phyloP scores from a whole-genome alignment of 2,329 filamentous ascomycete genomes.

The Beauveria varroae region DNA sequence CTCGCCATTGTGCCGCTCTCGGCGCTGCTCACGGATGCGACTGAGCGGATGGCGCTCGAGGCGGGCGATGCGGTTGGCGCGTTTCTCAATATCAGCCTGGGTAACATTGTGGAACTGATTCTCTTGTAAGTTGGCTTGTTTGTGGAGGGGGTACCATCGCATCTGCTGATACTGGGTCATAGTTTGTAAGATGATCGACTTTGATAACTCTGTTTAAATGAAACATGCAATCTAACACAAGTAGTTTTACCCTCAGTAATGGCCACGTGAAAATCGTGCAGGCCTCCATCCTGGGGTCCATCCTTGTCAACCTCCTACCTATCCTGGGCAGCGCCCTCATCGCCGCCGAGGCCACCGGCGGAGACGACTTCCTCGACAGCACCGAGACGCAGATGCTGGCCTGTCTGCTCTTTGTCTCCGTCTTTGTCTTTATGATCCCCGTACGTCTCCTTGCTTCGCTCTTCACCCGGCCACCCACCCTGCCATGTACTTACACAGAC shows the following conservation, averaged over 20 bases:
- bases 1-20: constrained; percentile 54
- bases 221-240: background rate
- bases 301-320: constrained; percentile 67
- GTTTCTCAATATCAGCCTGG: constrained; percentile 54
- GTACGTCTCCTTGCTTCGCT: constrained; percentile 18
- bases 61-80: constrained; percentile 53
- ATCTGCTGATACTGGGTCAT: constrained; percentile 13
- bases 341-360: constrained; percentile 58
- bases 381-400: constrained; percentile 28
- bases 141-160: background rate
- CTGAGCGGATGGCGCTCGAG: constrained; percentile 49
- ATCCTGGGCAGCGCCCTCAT: constrained; percentile 72
- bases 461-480: background rate
- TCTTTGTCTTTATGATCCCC: constrained; percentile 31
- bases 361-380: constrained; percentile 46
- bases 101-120: constrained; percentile 56
- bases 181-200: background rate
- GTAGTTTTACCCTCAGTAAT: constrained; percentile 42
- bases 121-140: constrained; percentile 37
- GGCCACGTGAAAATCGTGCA: constrained; percentile 70
- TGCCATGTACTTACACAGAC: constrained; percentile 1
- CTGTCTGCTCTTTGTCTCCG: constrained; percentile 29
- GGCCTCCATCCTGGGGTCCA: constrained; percentile 67
- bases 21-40: constrained; percentile 49
- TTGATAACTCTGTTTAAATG: background rate